Conservation (phyloP, 306 rosid species). For the Citrullus colocynthis region DNA sequence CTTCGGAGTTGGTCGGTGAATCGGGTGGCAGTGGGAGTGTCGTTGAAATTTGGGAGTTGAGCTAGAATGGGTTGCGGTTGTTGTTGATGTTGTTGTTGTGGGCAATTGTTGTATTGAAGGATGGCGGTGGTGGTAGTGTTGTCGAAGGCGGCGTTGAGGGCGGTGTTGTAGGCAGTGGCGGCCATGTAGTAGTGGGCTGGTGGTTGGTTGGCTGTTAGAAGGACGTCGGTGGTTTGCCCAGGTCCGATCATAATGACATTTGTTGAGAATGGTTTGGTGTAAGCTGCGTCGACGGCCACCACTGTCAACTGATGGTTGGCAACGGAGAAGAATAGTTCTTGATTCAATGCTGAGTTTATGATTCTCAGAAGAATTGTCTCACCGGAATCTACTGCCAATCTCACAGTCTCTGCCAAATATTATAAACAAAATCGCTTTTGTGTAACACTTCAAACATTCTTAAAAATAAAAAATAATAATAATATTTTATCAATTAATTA, state of each 20-base stretch:
- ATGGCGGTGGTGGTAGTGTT: slow-evolving; percentile 93
- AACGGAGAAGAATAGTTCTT: slow-evolving; percentile 63
- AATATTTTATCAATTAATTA: too few species aligned
- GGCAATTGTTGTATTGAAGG: slow-evolving; percentile 51
- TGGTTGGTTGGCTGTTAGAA: slow-evolving; percentile 54
- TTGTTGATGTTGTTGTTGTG: slow-evolving; percentile 18
- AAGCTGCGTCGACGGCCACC: slow-evolving; percentile 63
- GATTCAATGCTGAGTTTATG: slow-evolving; percentile 71
- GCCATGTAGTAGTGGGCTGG: slow-evolving; percentile 79
- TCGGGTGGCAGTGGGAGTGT: slow-evolving; percentile 39
- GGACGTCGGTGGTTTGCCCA: slow-evolving; percentile 79
- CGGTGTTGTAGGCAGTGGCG: slow-evolving; percentile 54
- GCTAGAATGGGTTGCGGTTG: slow-evolving; percentile 32
- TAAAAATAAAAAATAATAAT: too few species aligned
- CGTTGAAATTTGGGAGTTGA: slow-evolving; percentile 36
- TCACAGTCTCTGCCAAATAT: slow-evolving; percentile 50
- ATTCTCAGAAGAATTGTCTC: slow-evolving; percentile 64
- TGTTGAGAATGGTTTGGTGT: slow-evolving; percentile 57
- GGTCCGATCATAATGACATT: slow-evolving; percentile 65
- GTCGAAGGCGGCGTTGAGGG: slow-evolving; percentile 73
- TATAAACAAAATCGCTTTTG: neutral
- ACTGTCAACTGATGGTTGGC: slow-evolving; percentile 80
- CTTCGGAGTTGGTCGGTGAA: slow-evolving; percentile 44
- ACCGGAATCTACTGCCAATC: slow-evolving; percentile 36
- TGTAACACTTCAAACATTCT: too few species aligned